Conservation (phyloP, 208 protist species). For the Acanthamoeba healyi region DNA sequence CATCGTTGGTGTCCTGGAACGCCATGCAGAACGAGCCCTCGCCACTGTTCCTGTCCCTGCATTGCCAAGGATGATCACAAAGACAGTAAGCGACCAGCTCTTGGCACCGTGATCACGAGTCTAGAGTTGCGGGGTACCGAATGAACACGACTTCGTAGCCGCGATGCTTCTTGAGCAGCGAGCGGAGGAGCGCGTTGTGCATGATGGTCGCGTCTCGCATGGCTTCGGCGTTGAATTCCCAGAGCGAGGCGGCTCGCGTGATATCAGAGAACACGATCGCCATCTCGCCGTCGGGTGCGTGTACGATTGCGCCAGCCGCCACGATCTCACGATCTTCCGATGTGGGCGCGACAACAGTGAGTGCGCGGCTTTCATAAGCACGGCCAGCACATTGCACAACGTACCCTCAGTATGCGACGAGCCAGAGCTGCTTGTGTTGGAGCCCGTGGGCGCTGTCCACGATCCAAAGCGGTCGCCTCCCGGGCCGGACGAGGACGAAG, state of each 20-base stretch:
- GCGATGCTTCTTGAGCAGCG: conserved; percentile 55
- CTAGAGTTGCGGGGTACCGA: not conserved
- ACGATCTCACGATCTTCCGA: not conserved
- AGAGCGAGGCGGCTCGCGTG: conserved; percentile 39
- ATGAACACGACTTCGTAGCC: conserved; percentile 59
- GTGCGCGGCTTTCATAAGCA: no score
- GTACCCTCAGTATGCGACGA: not conserved
- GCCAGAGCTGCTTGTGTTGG: not conserved
- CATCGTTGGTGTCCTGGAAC: conserved; percentile 54
- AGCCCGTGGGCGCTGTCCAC: not conserved
- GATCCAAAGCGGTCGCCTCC: conserved; percentile 6
- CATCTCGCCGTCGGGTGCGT: not conserved
- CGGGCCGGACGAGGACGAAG: not conserved
- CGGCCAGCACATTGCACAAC: not conserved
- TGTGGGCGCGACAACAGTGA: not conserved
- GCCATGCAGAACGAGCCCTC: conserved; percentile 74
- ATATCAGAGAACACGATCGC: conserved; percentile 52
- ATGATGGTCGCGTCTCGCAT: conserved; percentile 44
- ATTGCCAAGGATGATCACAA: not conserved
- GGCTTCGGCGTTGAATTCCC: conserved; percentile 68
- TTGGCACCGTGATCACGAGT: no score
- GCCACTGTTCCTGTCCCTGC: conserved; percentile 49
- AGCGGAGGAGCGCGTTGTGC: conserved; percentile 6
- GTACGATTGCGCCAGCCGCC: not conserved
- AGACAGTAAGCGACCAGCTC: not conserved